Base-by-base conservation (phyloP, 768 basidiomycete species). In the Krasilnikovozyma curviuscula region DNA sequence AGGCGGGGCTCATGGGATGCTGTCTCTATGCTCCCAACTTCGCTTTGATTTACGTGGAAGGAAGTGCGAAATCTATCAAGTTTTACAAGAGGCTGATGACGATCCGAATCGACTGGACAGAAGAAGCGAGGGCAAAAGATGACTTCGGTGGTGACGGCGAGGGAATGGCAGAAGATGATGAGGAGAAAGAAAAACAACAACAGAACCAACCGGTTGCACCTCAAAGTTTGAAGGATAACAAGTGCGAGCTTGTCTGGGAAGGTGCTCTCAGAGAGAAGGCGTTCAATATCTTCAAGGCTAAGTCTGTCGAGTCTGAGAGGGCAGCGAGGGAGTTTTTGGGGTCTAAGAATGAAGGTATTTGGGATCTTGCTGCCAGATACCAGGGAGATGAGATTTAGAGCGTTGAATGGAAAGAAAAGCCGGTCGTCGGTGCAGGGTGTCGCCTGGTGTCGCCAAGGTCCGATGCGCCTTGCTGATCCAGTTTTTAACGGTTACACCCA, bases 331-430 rank as follows among this genome's bases (percentile, higher is more conserved):
- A 93, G 56, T 70, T 75, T 42, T 70, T 97, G 24, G 89, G 89
- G 1, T 72, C 75, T 50, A 85, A 78, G 70, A 63, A 86, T 64
- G 78, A 78, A 40, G 83, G 84, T 0, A 82, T 86, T 62, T 97
- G 89, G 89, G 91, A 95, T 63, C 74, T 83, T 64, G 78, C 85
- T n/a, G n/a, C n/a, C n/a, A n/a, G n/a, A n/a, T n/a, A n/a, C n/a
- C n/a, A n/a, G n/a, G n/a, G n/a, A n/a, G n/a, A n/a, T n/a, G n/a
- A n/a, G n/a, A n/a, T n/a, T n/a, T n/a, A n/a, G n/a, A n/a, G n/a
- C n/a, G n/a, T n/a, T n/a, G n/a, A n/a, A n/a, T n/a, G n/a, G n/a
- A n/a, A n/a, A n/a, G n/a, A n/a, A n/a, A n/a, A n/a, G n/a, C n/a
- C n/a, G n/a, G n/a, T n/a, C n/a, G n/a, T n/a, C n/a, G n/a, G n/a